A percentile compares a stretch with the other conserved stretches of the same genome.
These are phyloP conservation scores for Malbranchea cinnamomea DNA, from an alignment of 2,329 filamentous ascomycete species.

Conservation along the genomic window DNA sequence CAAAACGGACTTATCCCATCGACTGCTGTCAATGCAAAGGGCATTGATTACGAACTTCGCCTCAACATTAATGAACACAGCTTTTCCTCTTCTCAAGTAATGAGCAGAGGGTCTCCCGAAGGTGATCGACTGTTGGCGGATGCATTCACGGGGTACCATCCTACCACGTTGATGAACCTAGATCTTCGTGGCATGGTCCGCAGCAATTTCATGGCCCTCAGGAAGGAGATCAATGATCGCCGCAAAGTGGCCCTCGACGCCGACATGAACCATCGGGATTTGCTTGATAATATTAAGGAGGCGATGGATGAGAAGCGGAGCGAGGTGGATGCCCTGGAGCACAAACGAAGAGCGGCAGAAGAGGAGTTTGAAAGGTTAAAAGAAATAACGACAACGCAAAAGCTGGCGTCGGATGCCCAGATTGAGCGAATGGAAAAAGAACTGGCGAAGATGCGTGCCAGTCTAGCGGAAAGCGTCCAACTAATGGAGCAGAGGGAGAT, in stretches of 20 bases:
- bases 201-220: slow-evolving; percentile 57
- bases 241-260: slow-evolving; percentile 68
- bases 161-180: slow-evolving; percentile 72
- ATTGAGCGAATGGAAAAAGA: slow-evolving; percentile 99
- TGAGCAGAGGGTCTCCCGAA: slow-evolving; percentile 33
- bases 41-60: slow-evolving; percentile 67
- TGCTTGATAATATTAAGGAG: slow-evolving; percentile 88
- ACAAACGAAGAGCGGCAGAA: slow-evolving; percentile 73
- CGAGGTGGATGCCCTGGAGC: slow-evolving; percentile 83
- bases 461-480: slow-evolving; percentile 72
- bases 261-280: slow-evolving; percentile 87
- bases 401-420: slow-evolving; percentile 76
- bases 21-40: slow-evolving; percentile 72
- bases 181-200: slow-evolving; percentile 76
- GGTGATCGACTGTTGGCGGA: slow-evolving; percentile 72
- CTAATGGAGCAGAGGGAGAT: slow-evolving; percentile 90
- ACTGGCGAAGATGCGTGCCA: slow-evolving; percentile 77
- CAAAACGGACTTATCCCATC: slow-evolving; percentile 81
- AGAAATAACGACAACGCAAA: slow-evolving; percentile 74
- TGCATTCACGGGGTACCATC: slow-evolving; percentile 71
- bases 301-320: slow-evolving; percentile 89
- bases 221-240: slow-evolving; percentile 86
- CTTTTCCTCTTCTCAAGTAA: slow-evolving; percentile 50
- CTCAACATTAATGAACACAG: slow-evolving; percentile 71
- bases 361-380: slow-evolving; percentile 91